phyloP scores from a whole-genome alignment of 2,329 filamentous ascomycete genomes.

The Herpotrichia juniperi region DNA sequence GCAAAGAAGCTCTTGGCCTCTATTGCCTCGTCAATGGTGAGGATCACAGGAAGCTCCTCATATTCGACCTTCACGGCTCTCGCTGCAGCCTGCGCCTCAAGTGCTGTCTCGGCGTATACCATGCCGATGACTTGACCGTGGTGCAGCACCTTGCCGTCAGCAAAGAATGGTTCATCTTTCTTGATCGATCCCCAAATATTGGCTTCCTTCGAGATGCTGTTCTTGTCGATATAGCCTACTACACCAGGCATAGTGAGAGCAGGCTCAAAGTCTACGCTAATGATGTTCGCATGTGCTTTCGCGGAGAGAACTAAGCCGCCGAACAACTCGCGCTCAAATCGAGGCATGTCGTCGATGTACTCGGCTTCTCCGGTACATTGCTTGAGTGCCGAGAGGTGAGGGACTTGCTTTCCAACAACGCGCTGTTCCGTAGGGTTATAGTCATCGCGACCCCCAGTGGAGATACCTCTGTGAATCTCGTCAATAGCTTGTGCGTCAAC shows the following conservation, averaged over 20 bases:
- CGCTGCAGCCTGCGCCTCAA: constrained; percentile 77
- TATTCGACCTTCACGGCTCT: constrained; percentile 87
- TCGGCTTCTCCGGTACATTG: constrained; percentile 92
- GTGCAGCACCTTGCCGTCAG: constrained; percentile 83
- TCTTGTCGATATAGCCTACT: constrained; percentile 79
- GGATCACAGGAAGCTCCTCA: constrained; percentile 82
- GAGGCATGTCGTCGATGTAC: constrained; percentile 92
- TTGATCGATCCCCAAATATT: constrained; percentile 89
- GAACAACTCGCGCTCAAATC: constrained; percentile 82
- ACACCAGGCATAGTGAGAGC: constrained; percentile 89
- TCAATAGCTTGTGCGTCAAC: constrained; percentile 74
- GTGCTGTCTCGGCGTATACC: constrained; percentile 78
- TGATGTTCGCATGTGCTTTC: constrained; percentile 83
- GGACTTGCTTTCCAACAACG: constrained; percentile 80
- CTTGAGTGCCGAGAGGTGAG: constrained; percentile 87
- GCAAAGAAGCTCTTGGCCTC: constrained; percentile 84
- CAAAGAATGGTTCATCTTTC: constrained; percentile 86
- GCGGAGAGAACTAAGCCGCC: constrained; percentile 86
- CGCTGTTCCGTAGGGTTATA: constrained; percentile 80
- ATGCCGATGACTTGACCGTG: constrained; percentile 91
- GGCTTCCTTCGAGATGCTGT: constrained; percentile 77
- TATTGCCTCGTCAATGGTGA: constrained; percentile 94
- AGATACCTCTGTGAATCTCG: constrained; percentile 84
- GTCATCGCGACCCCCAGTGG: constrained; percentile 76
- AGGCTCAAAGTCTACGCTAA: constrained; percentile 75